Evolutionary conservation across 2,329 filamentous ascomycete genomes (phyloP), one percentile per base, ranked within the genome.

Genomic region (Exophiala phaeomuriformis): DNA sequence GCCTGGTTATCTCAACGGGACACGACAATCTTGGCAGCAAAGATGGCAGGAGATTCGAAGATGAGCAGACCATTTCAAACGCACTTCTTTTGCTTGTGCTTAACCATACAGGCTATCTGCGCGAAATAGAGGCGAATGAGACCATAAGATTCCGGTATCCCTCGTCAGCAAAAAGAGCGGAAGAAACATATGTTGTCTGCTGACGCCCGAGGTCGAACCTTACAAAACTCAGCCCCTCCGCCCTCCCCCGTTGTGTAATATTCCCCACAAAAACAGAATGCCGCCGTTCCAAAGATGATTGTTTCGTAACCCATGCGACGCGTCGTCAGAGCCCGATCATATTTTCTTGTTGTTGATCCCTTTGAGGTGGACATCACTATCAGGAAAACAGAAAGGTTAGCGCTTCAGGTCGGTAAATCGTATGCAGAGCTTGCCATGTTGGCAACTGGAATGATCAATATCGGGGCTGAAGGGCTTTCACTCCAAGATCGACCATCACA

Each of bases 361-460:
- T 72, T 85, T 81, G 62, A 88, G 79, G 70, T 85, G 74, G 61
- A 88, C 83, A 61, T 87, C 83, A 69, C 84, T 86, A 63, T 5
- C 12, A 41, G 19, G 19, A 28, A 6, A 41, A 19, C 10, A 8
- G 31, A 19, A 12, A 45, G 44, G 19, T 19, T 19, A 19, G 19
- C 19, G 19, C 19, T 19, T 19, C 19, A 19, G 19, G 19, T 19
- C 19, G 19, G 19, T 19, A 19, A 19, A 19, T 19, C 19, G 19
- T 19, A 19, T 19, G 19, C 19, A 19, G 19, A 19, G 19, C 19
- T 19, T 19, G 19, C 19, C 19, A 19, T 19, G 19, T 19, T 19
- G 19, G 19, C 19, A 19, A 19, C 19, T 19, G 19, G 19, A 19
- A 19, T 19, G 19, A 19, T 19, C 19, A 19, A 19, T 19, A 19